phyloP scores from a whole-genome alignment of 768 basidiomycete species.

The Tubosaeta sp. region DNA sequence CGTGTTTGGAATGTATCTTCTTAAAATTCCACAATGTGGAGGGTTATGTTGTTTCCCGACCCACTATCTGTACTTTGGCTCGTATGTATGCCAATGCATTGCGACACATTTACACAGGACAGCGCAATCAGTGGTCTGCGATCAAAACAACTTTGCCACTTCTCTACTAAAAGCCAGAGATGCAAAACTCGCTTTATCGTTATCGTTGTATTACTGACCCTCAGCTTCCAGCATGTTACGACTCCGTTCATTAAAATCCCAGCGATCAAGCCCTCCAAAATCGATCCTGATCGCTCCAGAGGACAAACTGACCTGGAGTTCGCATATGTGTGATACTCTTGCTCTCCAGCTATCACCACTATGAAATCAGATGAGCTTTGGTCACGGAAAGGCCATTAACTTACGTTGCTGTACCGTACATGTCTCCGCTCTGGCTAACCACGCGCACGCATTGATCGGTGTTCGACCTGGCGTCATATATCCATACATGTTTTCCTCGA shows the following conservation, averaged over 20 bases:
- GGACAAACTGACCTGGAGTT: slow-evolving; percentile 66
- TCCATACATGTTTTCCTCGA: slow-evolving; percentile 63
- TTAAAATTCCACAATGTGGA: slow-evolving; percentile 29
- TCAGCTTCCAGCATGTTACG: slow-evolving; percentile 62
- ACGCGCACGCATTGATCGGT: slow-evolving; percentile 61
- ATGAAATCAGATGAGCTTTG: slow-evolving; percentile 8
- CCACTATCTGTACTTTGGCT: slow-evolving; percentile 25
- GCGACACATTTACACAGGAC: slow-evolving; percentile 5
- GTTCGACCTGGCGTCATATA: slow-evolving; percentile 69
- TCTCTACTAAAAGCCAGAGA: neutral
- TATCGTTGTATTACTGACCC: slow-evolving; percentile 1
- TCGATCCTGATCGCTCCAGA: slow-evolving; percentile 61
- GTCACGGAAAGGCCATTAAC: slow-evolving; percentile 22
- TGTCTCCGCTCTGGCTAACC: slow-evolving; percentile 56
- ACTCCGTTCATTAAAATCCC: slow-evolving; percentile 59
- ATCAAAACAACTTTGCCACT: neutral
- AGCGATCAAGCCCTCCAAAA: slow-evolving; percentile 74
- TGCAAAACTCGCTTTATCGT: too few species aligned
- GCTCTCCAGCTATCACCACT: slow-evolving; percentile 85
- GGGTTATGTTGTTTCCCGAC: slow-evolving; percentile 17
- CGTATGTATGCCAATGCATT: slow-evolving; percentile 18
- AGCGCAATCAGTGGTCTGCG: too few species aligned
- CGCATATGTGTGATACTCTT: slow-evolving; percentile 61
- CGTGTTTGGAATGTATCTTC: slow-evolving; percentile 85
- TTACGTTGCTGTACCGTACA: slow-evolving; percentile 78